Conservation (phyloP, 1,139 yeast species). For the Suhomyces bribrorum region DNA sequence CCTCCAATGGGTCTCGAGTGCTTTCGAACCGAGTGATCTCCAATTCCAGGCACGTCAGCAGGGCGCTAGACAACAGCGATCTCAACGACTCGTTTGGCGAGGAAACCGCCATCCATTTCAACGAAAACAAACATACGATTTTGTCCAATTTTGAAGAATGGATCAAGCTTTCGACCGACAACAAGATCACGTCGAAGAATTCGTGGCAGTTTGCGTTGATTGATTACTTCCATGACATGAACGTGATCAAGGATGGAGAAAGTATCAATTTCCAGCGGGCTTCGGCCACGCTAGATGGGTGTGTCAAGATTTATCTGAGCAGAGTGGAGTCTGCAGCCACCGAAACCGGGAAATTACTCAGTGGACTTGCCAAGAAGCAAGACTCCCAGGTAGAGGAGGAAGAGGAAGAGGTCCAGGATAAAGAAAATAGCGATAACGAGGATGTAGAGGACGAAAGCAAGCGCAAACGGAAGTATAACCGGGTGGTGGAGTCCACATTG, state of each 20-base stretch:
- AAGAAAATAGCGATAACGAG: slow-evolving; percentile 22
- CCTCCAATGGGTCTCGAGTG: slow-evolving; percentile 10
- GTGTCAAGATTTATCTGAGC: slow-evolving; percentile 80
- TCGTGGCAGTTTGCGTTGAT: slow-evolving; percentile 86
- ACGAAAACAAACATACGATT: slow-evolving; percentile 47
- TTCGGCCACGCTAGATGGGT: slow-evolving; percentile 79
- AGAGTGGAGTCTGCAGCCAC: slow-evolving; percentile 91
- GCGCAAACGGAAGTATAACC: slow-evolving; percentile 39
- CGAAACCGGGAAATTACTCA: slow-evolving; percentile 82
- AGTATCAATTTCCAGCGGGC: slow-evolving; percentile 76
- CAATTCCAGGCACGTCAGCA: slow-evolving; percentile 21
- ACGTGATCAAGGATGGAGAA: slow-evolving; percentile 60
- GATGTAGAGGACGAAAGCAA: slow-evolving; percentile 23
- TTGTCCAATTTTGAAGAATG: slow-evolving; percentile 79
- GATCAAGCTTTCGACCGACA: slow-evolving; percentile 88
- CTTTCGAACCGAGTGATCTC: slow-evolving; percentile 20
- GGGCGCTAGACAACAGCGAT: slow-evolving; percentile 11
- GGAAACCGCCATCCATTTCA: slow-evolving; percentile 47
- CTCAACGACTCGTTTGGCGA: slow-evolving; percentile 29
- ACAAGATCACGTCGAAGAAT: slow-evolving; percentile 67
- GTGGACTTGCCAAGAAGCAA: slow-evolving; percentile 54
- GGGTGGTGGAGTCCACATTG: slow-evolving; percentile 46
- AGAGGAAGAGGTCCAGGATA: slow-evolving; percentile 28
- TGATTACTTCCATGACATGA: slow-evolving; percentile 77
- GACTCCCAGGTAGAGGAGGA: slow-evolving; percentile 25